phyloP scores from a whole-genome alignment of 805 yeast species.

The Candida nanaspora region DNA sequence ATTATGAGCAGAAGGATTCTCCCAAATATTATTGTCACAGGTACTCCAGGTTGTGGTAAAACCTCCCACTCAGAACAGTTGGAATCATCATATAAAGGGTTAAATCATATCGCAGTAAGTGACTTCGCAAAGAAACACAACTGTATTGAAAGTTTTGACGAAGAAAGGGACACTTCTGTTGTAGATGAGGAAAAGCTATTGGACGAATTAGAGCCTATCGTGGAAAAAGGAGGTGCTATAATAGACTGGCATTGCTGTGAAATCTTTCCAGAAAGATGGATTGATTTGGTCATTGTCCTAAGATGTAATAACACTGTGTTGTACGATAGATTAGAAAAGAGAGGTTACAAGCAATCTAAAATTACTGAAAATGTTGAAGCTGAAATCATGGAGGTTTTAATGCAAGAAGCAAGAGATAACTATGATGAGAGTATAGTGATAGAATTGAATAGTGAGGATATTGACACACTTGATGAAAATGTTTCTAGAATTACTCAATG shows the following conservation, averaged over 20 bases:
- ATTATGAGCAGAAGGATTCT: constrained; percentile 26
- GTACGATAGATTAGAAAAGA: constrained; percentile 64
- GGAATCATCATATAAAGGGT: constrained; percentile 41
- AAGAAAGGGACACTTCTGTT: constrained; percentile 73
- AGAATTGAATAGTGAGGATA: constrained; percentile 63
- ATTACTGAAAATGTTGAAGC: constrained; percentile 90
- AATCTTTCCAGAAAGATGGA: constrained; percentile 84
- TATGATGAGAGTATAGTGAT: constrained; percentile 79
- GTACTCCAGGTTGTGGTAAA: constrained; percentile 92
- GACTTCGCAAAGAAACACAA: constrained; percentile 73
- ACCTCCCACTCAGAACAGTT: constrained; percentile 60
- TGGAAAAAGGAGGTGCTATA: constrained; percentile 80
- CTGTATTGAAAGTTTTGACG: constrained; percentile 80
- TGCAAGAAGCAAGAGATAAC: constrained; percentile 79
- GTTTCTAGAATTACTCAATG: constrained; percentile 69
- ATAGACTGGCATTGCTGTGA: constrained; percentile 98
- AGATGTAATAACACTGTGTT: constrained; percentile 67
- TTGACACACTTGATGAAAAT: constrained; percentile 77
- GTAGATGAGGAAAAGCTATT: constrained; percentile 89
- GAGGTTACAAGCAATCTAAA: constrained; percentile 77
- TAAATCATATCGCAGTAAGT: constrained; percentile 58
- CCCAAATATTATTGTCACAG: constrained; percentile 85
- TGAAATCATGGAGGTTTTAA: constrained; percentile 90
- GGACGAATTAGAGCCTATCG: constrained; percentile 71
- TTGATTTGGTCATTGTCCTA: constrained; percentile 87